Base-by-base conservation (phyloP, 495 filamentous ascomycete species). In the Xylaria longipes region DNA sequence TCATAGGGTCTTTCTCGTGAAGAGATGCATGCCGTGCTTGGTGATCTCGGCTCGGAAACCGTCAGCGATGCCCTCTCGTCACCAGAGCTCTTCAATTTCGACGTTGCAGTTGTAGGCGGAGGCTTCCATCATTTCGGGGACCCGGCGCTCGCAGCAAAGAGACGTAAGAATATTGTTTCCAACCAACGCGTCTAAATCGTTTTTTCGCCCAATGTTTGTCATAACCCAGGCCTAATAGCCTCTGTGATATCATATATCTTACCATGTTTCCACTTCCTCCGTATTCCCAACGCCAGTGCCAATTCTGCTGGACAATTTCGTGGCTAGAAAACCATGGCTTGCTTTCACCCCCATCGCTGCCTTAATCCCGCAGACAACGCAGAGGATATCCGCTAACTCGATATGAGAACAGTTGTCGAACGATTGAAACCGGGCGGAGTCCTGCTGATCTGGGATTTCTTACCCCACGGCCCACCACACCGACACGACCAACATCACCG, bases 81-180 rank as follows among this genome's bases (percentile, higher is more conserved):
- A 0, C 80, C 87, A 0, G 85, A 87, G 29, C 89, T 86, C 76
- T 83, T 76, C 70, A 76, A 87, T 62, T 92, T 94, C 74, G 90
- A 93, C 72, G 65, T 93, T 37, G 87, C 88, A 5, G 85, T 85
- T 20, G 85, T 93, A 37, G 89, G 91, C 29, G 84, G 89, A 67
- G 92, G 88, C 1, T 86, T 93, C 73, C 92, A 95, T 77, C 92
- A 95, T 75, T 92, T 95, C 71, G 86, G 89, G 62, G 80, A 91
- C 70, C 88, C 90, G 0, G 80, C 79, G 5, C 79, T 86, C 50
- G 88, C 89, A 12, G 79, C 90, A 54, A 80, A 83, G 65, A 79
- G 87, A 31, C 82, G 69, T 71, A n/a, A 71, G 69, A 39, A 25
- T n/a, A 65, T 31, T 35, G 17, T 22, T 57, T 29, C 20, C 3